Conservation (phyloP, 495 filamentous ascomycete genomes). For the Staphylotrichum tortipilum region DNA sequence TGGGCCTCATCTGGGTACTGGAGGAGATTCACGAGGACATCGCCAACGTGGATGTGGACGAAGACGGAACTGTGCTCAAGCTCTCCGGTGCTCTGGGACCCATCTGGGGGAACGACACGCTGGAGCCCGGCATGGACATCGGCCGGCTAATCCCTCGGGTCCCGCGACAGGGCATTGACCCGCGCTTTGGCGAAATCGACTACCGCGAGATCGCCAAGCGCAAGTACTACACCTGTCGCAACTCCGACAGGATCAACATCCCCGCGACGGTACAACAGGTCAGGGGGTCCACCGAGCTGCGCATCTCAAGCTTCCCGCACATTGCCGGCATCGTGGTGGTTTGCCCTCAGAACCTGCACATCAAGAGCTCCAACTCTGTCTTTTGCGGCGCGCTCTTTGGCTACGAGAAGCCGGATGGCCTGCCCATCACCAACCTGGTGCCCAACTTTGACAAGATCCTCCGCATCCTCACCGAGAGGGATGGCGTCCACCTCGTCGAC, state of each 20-base stretch:
- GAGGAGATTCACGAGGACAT: conserved; percentile 97
- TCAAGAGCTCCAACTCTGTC: conserved; percentile 88
- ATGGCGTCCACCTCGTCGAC: conserved; percentile 71
- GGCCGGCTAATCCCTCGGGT: conserved; percentile 69
- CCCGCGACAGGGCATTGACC: conserved; percentile 60
- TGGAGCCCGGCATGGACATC: conserved; percentile 60
- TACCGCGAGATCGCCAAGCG: conserved; percentile 57
- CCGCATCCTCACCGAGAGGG: conserved; percentile 72
- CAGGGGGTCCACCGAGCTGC: conserved; percentile 54
- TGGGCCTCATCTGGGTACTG: conserved; percentile 91
- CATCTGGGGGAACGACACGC: conserved; percentile 69
- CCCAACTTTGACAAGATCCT: conserved; percentile 81
- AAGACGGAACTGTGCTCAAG: conserved; percentile 59
- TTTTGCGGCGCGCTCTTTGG: conserved; percentile 91
- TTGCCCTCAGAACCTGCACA: conserved; percentile 60
- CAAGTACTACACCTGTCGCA: conserved; percentile 75
- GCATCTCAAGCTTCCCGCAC: conserved; percentile 88
- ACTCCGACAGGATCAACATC: conserved; percentile 62
- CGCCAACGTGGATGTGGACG: conserved; percentile 61
- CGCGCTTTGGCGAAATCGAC: conserved; percentile 57
- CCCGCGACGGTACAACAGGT: conserved; percentile 67
- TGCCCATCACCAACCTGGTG: conserved; percentile 68
- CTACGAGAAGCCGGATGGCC: conserved; percentile 69
- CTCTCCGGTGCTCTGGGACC: conserved; percentile 60
- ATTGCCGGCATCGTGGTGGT: conserved; percentile 95